Conservation (phyloP, 257 asterid genomes). For the Salvia hispanica region DNA sequence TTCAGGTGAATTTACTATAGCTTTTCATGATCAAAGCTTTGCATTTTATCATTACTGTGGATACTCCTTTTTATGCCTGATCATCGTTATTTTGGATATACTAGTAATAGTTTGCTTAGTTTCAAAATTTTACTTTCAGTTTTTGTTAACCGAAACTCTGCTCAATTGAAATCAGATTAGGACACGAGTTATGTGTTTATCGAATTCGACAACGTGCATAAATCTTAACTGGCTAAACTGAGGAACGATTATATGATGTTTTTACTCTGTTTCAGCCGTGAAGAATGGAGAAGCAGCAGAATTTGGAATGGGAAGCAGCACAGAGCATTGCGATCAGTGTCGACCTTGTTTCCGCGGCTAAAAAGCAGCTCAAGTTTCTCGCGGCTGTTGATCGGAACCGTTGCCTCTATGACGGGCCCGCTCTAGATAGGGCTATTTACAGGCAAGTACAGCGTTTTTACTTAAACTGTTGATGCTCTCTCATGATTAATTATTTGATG, state of each 20-base stretch:
- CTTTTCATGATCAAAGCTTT: neutral
- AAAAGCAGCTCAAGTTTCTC: conserved; percentile 75
- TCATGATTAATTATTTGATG: conserved; percentile 2
- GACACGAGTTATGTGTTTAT: neutral
- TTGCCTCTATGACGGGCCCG: conserved; percentile 77
- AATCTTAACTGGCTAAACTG: neutral
- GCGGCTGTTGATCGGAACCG: conserved; percentile 84
- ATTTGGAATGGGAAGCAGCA: conserved; percentile 81
- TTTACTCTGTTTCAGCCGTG: neutral
- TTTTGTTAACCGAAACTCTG: neutral
- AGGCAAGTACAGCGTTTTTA: conserved; percentile 45
- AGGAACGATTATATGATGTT: neutral
- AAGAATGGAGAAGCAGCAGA: conserved; percentile 65
- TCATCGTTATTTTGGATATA: conserved; percentile 1
- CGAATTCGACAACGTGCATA: neutral
- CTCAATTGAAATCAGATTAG: conserved; percentile 4
- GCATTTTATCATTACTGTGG: neutral
- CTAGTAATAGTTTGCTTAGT: neutral
- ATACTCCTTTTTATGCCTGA: conserved; percentile 8
- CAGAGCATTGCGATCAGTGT: conserved; percentile 64
- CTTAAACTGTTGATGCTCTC: conserved; percentile 2
- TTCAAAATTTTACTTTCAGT: too few species aligned
- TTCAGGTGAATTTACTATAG: conserved; percentile 32
- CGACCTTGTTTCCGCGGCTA: conserved; percentile 85
- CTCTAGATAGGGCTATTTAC: conserved; percentile 63